Conservation (phyloP, 2,329 filamentous ascomycete genomes). For the Fonsecaea monophora region DNA sequence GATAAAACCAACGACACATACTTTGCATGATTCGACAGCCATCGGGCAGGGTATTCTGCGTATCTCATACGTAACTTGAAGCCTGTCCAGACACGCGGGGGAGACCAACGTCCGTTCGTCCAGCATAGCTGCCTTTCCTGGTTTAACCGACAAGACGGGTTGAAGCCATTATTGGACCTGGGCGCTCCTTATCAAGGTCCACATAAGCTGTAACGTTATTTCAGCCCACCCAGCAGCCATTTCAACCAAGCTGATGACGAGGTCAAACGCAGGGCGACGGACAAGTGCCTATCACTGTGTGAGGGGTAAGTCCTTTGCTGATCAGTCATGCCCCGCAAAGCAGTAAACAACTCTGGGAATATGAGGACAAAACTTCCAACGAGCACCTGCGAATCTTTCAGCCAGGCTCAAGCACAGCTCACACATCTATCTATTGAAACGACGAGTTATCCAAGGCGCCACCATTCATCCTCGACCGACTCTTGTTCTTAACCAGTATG, state of each 20-base stretch:
- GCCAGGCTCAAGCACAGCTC: conserved; percentile 2
- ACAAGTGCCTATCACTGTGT: conserved; percentile 32
- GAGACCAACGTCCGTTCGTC: conserved; percentile 31
- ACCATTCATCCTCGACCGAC: not conserved
- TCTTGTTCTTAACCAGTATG: conserved; percentile 19
- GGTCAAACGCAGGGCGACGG: conserved; percentile 10
- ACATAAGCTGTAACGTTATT: conserved; percentile 24
- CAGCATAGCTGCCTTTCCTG: conserved; percentile 35
- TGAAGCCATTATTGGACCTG: conserved; percentile 27
- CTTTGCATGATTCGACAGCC: conserved; percentile 1
- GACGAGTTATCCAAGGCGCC: not conserved
- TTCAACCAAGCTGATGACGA: conserved; percentile 20
- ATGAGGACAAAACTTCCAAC: conserved; percentile 15
- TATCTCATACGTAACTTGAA: conserved; percentile 31
- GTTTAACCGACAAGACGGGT: conserved; percentile 20
- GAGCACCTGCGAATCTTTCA: conserved; percentile 9
- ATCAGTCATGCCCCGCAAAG: conserved; percentile 32
- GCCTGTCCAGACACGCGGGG: conserved; percentile 26
- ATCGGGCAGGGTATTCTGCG: not conserved
- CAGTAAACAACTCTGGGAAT: conserved; percentile 29
- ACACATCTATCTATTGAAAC: not conserved
- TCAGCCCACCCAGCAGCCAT: too few species aligned
- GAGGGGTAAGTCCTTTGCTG: conserved; percentile 29
- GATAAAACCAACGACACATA: conserved; percentile 16
- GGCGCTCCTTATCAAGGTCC: conserved; percentile 32